Evolutionary conservation across 2,329 filamentous ascomycete genomes (phyloP), one percentile per base, ranked within the genome.

Genomic region (Rutstroemia sp.): DNA sequence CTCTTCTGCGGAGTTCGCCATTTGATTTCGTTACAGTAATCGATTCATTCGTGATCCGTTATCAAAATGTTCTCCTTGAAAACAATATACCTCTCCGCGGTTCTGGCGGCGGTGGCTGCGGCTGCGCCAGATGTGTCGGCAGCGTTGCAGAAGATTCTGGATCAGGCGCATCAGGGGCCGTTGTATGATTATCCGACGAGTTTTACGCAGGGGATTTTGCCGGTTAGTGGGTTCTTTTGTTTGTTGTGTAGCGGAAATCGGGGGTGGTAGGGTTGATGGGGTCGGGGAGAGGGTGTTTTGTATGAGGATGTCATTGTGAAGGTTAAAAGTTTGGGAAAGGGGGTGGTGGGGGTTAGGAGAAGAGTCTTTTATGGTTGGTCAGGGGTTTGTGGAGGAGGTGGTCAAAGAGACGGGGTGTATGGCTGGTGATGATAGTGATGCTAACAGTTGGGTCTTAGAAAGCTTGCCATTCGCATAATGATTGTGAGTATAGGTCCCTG

Each of bases 111-210:
- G 40, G 14, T 5, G 30, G 19, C 44, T 5, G 44, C 21, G 8
- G n/a, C 38, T 2, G 34, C 44, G 40, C 71, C 70, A 44, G 67
- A 72, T 57, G 67, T 77, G 23, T 74, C 75, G 12, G 69, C 73
- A 16, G 71, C 74, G 42, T 69, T 84, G 47, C 79, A 83, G 63
- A 76, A 76, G 57, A 78, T 84, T 51, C 67, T 84, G 51, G 71
- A 74, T 54, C 77, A 81, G 61, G 81, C 79, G 5, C 74, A 80
- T 62, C 68, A 72, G 21, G 75, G 73, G 48, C 69, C 74, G 9
- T 71, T 77, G 19, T 84, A 84, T 68, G 73, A 68, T 17, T 85
- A 84, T 68, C 82, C 82, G 0, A 85, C 82, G 0, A 78, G 82
- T 63, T 72, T 85, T 19, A 84, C 82, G 1, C 74, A 81, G 58